Base-by-base conservation (phyloP, 2,329 filamentous ascomycete species). In the Lasiodiplodia theobromae region DNA sequence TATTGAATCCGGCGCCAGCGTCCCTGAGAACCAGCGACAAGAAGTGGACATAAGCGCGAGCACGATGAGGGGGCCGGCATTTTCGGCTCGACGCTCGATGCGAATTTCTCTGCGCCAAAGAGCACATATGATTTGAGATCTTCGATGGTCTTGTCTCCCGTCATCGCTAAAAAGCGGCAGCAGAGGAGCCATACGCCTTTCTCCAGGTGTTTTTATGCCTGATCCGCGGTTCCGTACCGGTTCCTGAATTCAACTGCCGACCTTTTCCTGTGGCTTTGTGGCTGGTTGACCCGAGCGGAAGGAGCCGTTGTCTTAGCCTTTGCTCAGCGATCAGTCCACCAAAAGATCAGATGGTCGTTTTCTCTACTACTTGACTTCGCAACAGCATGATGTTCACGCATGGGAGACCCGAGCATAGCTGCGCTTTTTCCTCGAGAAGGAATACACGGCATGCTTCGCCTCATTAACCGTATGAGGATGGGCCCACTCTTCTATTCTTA, bases 221-320 rank as follows among this genome's bases (percentile, higher is more conserved):
- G 7, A 21, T 47, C 44, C 44, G 44, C 44, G n/a, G 14, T 8
- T 47, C 44, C 44, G 18, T n/a, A n/a, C 6, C 18, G 37, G 56
- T 58, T 44, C 56, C 14, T 23, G 56, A 14, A 25, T 25, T 25
- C 34, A 40, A 40, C 37, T 10, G 11, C 14, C 37, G 31, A 38
- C 37, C 34, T 18, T 25, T 12, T 38, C 18, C 38, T 10, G 38
- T 60, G 57, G 57, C 57, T 60, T 44, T 47, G 57, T 60, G 57
- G 57, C 23, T 47, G 57, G 23, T 28, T 31, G 14, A 47, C 37
- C 25, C 38, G 23, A n/a, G 57, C 57, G 57, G 57, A 31, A 44
- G 57, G 38, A 38, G 38, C 57, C 57, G 57, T 12, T 21, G 18
- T 47, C 11, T 47, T 14, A n/a, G 47, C 37, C 16, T 47, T 14